Percentiles rank a stretch among this genome's conserved stretches.
Conservation (phyloP, 805 yeast genomes). For the Sugiyamaella chiloensis region DNA sequence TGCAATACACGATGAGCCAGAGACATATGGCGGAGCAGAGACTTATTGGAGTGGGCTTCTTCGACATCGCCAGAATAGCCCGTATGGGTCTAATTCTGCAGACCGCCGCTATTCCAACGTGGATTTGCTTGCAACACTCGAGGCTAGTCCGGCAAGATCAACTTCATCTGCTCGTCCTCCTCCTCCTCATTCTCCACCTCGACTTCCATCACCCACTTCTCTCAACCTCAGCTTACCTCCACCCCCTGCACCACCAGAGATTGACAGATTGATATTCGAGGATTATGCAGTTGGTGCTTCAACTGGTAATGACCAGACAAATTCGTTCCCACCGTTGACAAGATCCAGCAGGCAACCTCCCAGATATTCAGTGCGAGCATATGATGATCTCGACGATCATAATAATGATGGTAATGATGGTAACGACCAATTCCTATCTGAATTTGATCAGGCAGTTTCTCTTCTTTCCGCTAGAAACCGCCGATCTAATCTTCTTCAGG, state of each 20-base stretch:
- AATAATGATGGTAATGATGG: neutral
- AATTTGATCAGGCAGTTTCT: slow-evolving; percentile 8
- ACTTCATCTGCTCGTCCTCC: neutral
- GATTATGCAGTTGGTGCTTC: neutral
- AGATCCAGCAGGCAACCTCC: neutral
- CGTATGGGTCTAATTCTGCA: too few species aligned
- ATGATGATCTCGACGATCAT: neutral
- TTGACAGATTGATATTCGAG: neutral
- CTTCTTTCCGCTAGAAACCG: neutral
- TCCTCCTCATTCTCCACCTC: neutral
- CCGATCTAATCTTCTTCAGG: slow-evolving; percentile 12
- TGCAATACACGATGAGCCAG: neutral
- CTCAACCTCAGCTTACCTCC: slow-evolving; percentile 67
- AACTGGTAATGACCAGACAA: neutral
- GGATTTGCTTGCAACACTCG: neutral
- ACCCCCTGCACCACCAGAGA: slow-evolving; percentile 61
- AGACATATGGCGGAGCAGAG: neutral
- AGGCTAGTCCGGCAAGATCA: neutral
- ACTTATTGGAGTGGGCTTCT: too few species aligned
- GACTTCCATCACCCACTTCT: slow-evolving; percentile 75
- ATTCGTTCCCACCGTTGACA: neutral
- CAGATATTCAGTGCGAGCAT: neutral
- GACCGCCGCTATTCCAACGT: neutral
- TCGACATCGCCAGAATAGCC: too few species aligned
- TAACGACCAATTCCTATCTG: neutral